A percentile compares a stretch with the other conserved stretches of the same genome.
Conservation (phyloP, 345 rosid species). For the Syzygium jambos region DNA sequence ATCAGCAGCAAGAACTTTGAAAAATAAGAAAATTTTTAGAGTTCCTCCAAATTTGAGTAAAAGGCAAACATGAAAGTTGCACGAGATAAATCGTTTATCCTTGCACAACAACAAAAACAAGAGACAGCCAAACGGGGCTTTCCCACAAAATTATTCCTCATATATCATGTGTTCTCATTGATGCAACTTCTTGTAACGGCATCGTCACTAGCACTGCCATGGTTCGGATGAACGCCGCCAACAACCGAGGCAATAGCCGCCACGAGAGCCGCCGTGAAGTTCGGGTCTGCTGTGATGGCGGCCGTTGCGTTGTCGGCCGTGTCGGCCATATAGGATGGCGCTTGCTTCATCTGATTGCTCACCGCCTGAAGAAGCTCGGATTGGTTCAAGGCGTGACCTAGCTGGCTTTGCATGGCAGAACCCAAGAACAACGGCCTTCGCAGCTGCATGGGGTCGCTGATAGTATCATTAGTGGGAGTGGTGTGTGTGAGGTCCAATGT, state of each 20-base stretch:
- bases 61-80: background rate
- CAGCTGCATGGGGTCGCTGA: background rate
- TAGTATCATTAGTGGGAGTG: background rate
- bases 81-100: background rate
- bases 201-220: background rate
- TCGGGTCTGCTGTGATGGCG: constrained; percentile 42
- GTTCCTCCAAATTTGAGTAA: background rate
- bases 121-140: background rate
- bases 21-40: background rate
- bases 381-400: constrained; percentile 6
- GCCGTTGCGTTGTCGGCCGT: constrained; percentile 28
- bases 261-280: constrained; percentile 42
- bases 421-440: background rate
- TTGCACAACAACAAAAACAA: background rate
- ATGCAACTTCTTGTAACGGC: background rate
- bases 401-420: background rate
- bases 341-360: constrained; percentile 22
- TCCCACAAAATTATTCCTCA: background rate
- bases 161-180: background rate
- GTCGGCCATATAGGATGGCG: background rate
- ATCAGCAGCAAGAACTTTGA: background rate
- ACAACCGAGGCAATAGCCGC: constrained; percentile 44
- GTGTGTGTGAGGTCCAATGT: constrained; percentile 43
- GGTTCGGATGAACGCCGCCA: constrained; percentile 2
- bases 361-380: constrained; percentile 1